Base-by-base conservation (phyloP, 306 rosid species). In the Fagus crenata region DNA sequence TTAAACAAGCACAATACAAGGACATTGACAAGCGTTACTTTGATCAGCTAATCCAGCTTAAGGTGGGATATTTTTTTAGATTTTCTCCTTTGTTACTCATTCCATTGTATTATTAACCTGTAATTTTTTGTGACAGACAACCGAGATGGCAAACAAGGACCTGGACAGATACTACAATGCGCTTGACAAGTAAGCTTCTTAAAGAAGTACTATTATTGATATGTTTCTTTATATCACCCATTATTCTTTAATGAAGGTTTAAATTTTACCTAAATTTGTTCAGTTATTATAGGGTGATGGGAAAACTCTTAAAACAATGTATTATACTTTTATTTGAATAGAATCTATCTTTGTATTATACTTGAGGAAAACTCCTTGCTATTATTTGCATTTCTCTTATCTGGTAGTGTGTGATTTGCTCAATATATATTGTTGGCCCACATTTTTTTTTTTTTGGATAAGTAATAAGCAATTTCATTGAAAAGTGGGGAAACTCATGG, bases 131-230 rank as follows among this genome's bases (percentile, higher is more conserved):
- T 81, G 58, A 61, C 86, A 95, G 98, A 95, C 98, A 75, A 89
- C 95, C 72, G 97, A 92, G 84, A 95, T 95, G 98, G 97, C 98
- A 78, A 95, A 95, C 92, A 95, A 92, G 93, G 98, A 95, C 78
- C 89, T 95, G 86, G 97, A 95, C 80, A 90, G 95, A 95, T 95
- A 95, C 84, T 90, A 95, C 92, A 89, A 82, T 86, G 98, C 98
- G 1, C 92, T 95, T 75, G 98, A 95, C 79, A 95, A 92, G 98
- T 95, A 83, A 90, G 90, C 77, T 85, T 74, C 18, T 17, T 12
- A 17, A 28, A 70, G 11, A 22, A 73, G 69, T 64, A 43, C 51
- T 76, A n/a, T n/a, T 43, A 37, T 49, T 76, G 13, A 59, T 61
- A 6, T 36, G 2, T 72, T 65, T 40, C 51, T 22, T 6, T 33